Conservation (phyloP, 1,284 basidiomycete species). For the Rhodotorula sp. region DNA sequence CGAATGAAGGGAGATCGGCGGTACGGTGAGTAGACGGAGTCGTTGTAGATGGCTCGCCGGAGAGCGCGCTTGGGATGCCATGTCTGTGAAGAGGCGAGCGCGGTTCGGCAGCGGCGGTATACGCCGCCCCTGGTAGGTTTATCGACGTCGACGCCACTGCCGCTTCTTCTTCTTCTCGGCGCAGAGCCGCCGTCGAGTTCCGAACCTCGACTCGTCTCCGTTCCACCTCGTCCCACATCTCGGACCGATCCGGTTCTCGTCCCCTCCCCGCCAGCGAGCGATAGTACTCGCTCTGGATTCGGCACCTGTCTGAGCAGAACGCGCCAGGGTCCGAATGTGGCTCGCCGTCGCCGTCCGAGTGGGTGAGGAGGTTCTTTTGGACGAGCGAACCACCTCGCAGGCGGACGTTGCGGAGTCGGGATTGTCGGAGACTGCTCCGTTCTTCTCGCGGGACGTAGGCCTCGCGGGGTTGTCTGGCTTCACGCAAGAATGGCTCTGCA, state of each 20-base stretch:
- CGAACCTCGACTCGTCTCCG: not conserved
- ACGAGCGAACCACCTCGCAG: constrained; percentile 12
- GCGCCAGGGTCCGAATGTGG: constrained; percentile 6
- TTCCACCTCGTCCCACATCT: constrained; percentile 4
- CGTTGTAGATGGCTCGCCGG: too few species aligned
- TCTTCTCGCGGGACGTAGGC: constrained; percentile 8
- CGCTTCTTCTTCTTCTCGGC: too few species aligned
- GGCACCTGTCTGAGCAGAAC: constrained; percentile 25
- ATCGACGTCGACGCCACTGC: too few species aligned
- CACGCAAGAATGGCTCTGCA: not conserved
- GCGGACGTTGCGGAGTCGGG: not conserved
- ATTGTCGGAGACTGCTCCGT: not conserved
- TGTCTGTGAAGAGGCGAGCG: not conserved
- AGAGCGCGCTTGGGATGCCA: not conserved
- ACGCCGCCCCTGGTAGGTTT: not conserved
- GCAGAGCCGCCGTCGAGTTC: not conserved
- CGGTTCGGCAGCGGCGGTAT: not conserved
- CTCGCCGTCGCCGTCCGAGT: not conserved
- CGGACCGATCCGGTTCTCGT: constrained; percentile 5
- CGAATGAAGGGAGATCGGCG: not conserved
- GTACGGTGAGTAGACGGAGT: not conserved
- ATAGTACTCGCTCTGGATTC: constrained; percentile 19
- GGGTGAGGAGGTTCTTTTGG: constrained; percentile 1
- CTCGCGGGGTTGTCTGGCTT: not conserved
- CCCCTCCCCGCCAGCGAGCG: constrained; percentile 11